phyloP scores from a whole-genome alignment of 2,329 filamentous ascomycete species.

The Fusarium duplospermum region DNA sequence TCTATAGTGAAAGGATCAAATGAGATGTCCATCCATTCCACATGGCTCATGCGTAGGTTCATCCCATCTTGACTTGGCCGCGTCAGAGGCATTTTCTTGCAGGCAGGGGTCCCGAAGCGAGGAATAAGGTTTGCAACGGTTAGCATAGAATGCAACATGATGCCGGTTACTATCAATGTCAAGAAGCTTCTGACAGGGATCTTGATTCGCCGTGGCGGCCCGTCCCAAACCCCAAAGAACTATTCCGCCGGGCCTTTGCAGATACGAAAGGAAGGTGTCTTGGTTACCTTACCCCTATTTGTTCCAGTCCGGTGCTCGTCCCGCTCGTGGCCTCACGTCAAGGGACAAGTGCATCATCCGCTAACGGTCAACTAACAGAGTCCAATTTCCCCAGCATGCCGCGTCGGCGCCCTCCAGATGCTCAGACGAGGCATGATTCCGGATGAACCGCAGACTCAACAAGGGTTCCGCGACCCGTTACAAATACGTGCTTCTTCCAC shows the following conservation, averaged over 20 bases:
- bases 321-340: background rate
- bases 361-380: background rate
- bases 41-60: background rate
- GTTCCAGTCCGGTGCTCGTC: background rate
- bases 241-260: background rate
- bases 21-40: background rate
- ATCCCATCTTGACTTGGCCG: background rate
- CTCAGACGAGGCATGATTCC: background rate
- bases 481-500: background rate
- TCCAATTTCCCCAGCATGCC: background rate
- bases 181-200: background rate
- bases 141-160: background rate
- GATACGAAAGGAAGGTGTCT: background rate
- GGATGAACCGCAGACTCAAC: background rate
- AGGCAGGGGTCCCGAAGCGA: background rate
- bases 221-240: background rate
- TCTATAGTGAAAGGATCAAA: background rate
- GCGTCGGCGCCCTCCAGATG: background rate
- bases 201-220: background rate
- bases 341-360: background rate
- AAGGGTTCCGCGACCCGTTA: background rate
- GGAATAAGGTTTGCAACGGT: slow-evolving; percentile 3
- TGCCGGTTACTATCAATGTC: background rate
- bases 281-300: background rate
- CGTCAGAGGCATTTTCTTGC: background rate